Percentiles rank a stretch among this genome's conserved stretches.
Conservation (phyloP, 2,329 filamentous ascomycete species). For the Lachnum nothofagi region DNA sequence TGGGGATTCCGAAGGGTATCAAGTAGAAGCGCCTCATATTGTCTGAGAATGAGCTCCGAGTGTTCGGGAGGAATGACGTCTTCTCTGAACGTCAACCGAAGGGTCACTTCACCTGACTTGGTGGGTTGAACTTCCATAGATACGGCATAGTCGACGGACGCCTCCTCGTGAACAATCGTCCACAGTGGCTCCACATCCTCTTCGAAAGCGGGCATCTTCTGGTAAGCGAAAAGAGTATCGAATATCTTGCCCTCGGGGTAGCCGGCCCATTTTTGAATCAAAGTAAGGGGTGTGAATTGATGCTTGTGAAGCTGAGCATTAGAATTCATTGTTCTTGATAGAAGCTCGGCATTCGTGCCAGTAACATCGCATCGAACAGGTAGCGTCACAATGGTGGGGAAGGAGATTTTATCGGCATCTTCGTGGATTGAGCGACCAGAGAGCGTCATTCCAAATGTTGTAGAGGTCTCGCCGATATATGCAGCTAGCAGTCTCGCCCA, state of each 20-base stretch:
- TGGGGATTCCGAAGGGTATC: constrained; percentile 51
- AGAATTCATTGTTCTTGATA: constrained; percentile 59
- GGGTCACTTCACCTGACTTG: constrained; percentile 42
- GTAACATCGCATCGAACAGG: constrained; percentile 60
- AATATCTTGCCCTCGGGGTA: constrained; percentile 64
- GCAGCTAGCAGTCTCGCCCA: constrained; percentile 72
- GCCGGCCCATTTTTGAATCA: constrained; percentile 68
- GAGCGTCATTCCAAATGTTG: constrained; percentile 75
- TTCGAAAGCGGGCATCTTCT: constrained; percentile 46
- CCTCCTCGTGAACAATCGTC: constrained; percentile 59
- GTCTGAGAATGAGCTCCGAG: constrained; percentile 59
- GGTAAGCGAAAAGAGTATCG: constrained; percentile 80
- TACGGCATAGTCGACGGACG: constrained; percentile 69
- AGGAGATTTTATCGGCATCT: constrained; percentile 53
- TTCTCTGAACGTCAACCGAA: constrained; percentile 62
- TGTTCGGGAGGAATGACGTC: constrained; percentile 65
- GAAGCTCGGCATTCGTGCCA: constrained; percentile 50
- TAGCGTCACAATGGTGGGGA: constrained; percentile 79
- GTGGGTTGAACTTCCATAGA: constrained; percentile 72
- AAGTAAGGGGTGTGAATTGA: constrained; percentile 65
- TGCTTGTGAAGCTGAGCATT: constrained; percentile 62
- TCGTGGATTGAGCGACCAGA: constrained; percentile 64
- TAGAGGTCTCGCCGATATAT: constrained; percentile 68
- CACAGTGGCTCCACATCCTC: constrained; percentile 41
- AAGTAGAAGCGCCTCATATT: constrained; percentile 65